Evolutionary conservation across 495 filamentous ascomycete genomes (phyloP).

Genomic region (Lasiosphaeria ovina): DNA sequence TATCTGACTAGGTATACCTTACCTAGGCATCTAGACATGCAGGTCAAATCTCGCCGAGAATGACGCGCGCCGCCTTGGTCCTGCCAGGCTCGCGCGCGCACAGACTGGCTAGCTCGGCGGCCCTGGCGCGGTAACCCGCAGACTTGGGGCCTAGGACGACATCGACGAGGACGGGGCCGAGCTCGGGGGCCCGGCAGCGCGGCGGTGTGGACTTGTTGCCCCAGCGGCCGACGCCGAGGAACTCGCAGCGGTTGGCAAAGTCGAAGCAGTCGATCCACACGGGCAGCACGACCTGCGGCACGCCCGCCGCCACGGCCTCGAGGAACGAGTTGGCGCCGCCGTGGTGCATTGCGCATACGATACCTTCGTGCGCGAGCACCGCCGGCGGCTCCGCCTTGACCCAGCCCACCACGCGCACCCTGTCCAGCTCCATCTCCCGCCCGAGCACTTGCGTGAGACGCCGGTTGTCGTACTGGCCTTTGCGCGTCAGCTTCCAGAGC

Average conservation of each 20-base stretch:
- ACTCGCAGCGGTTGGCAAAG: constrained; percentile 50
- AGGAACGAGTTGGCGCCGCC: constrained; percentile 46
- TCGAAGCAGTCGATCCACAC: constrained; percentile 57
- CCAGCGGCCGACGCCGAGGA: constrained; percentile 50
- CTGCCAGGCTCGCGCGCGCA: constrained; percentile 22
- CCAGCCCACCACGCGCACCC: constrained; percentile 36
- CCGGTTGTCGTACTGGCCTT: constrained; percentile 13
- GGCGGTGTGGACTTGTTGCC: constrained; percentile 32
- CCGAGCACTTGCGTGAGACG: constrained; percentile 16
- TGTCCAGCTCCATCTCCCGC: constrained; percentile 19
- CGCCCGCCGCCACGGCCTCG: constrained; percentile 42
- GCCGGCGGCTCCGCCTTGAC: constrained; percentile 38
- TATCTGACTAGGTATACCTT: too few relatives aligned
- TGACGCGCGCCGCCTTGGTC: not conserved
- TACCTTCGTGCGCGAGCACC: constrained; percentile 32
- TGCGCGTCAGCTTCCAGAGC: constrained; percentile 42
- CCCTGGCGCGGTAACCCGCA: constrained; percentile 15
- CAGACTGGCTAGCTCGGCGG: constrained; percentile 21
- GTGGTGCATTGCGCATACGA: constrained; percentile 44
- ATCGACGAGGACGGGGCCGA: constrained; percentile 23
- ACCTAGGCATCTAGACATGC: too few relatives aligned
- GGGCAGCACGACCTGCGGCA: constrained; percentile 51
- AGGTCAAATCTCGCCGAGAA: not conserved
- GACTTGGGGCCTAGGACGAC: constrained; percentile 20
- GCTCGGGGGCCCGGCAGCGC: constrained; percentile 17